phyloP scores from a whole-genome alignment of 2,329 filamentous ascomycete genomes.

The Zymoseptoria tritici region DNA sequence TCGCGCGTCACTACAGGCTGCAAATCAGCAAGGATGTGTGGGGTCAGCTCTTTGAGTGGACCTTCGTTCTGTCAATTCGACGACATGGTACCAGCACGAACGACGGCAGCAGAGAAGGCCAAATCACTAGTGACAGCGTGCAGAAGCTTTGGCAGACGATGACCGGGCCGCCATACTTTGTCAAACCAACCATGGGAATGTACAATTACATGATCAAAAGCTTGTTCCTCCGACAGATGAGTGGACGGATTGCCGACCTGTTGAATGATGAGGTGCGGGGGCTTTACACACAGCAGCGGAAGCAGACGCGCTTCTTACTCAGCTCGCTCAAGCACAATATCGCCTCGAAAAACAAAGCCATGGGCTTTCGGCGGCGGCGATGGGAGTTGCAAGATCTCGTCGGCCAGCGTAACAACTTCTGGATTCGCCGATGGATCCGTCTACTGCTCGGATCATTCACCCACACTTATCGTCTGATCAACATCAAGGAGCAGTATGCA shows the following conservation, averaged over 20 bases:
- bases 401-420: constrained; percentile 16
- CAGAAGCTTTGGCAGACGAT: constrained; percentile 53
- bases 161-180: constrained; percentile 49
- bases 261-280: constrained; percentile 18
- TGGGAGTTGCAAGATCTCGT: constrained; percentile 17
- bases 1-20: constrained; percentile 55
- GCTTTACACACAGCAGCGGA: constrained; percentile 6
- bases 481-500: constrained; percentile 1
- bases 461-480: neutral
- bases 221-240: constrained; percentile 11
- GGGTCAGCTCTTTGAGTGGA: constrained; percentile 61
- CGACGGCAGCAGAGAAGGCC: constrained; percentile 25
- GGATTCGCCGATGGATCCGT: constrained; percentile 24
- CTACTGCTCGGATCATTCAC: constrained; percentile 16
- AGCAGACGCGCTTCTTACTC: neutral
- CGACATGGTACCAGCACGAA: constrained; percentile 23
- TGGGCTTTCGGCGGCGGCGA: constrained; percentile 4
- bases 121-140: constrained; percentile 40
- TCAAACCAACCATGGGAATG: constrained; percentile 52
- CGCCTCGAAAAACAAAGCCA: neutral
- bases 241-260: constrained; percentile 13
- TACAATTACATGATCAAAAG: constrained; percentile 36
- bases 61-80: constrained; percentile 49
- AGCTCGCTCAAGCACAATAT: neutral
- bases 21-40: constrained; percentile 53